Evolutionary conservation across 2,329 filamentous ascomycete species (phyloP).

Genomic region (Neoscytalidium dimidiatum): DNA sequence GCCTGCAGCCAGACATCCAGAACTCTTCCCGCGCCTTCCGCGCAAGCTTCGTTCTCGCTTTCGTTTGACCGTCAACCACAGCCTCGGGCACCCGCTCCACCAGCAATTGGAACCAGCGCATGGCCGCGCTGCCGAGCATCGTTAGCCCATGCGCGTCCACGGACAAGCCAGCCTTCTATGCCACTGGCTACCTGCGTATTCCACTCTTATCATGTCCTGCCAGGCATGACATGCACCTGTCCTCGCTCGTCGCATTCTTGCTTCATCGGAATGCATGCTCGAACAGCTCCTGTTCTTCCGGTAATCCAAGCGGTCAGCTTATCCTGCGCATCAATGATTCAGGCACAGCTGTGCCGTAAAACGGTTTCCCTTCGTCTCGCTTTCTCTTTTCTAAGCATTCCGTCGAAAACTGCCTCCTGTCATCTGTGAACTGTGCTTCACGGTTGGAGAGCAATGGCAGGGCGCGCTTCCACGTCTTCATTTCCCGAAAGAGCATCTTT

Average conservation of each 20-base stretch:
- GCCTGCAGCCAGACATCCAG: not conserved
- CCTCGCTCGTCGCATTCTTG: not conserved
- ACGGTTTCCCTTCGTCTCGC: not conserved
- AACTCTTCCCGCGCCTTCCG: not conserved
- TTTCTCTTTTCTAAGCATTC: not conserved
- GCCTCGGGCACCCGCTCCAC: not conserved
- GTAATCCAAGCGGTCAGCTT: constrained; percentile 2
- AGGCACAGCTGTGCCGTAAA: not conserved
- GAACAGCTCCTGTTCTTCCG: not conserved
- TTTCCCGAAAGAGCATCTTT: not conserved
- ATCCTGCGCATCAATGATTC: not conserved
- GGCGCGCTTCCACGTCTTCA: not conserved
- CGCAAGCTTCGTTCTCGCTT: not conserved
- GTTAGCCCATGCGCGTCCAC: not conserved
- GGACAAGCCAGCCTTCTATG: too few species aligned
- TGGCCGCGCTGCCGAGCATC: not conserved
- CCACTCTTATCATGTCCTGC: not conserved
- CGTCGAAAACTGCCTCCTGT: too few species aligned
- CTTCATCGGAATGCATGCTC: not conserved
- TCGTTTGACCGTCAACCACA: not conserved
- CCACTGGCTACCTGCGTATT: too few species aligned
- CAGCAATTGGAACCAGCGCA: not conserved
- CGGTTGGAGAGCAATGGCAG: not conserved
- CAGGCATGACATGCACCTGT: not conserved
- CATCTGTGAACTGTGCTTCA: not conserved